Base-by-base conservation (phyloP, 441 rosid species). In the Melastoma candidum region DNA sequence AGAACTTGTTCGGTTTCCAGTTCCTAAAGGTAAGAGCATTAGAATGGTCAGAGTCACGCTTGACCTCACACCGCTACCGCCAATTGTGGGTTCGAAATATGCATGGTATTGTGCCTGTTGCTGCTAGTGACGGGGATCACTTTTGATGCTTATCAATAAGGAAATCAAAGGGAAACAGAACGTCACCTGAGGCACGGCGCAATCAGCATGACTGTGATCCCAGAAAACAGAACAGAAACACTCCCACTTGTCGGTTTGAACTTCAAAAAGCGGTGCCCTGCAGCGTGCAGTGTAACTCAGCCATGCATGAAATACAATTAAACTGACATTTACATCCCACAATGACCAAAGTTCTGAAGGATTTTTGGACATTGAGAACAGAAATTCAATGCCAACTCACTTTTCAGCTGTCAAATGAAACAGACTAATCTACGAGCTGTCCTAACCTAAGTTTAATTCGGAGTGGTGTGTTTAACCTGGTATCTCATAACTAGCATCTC, bases 181-280 rank as follows among this genome's bases (percentile, higher is more conserved):
- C 25, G 48, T 59, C 47, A 89, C 97, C 99, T 93, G 99, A 68
- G 84, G 87, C 56, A 65, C 89, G 14, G 88, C 79, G 63, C 99
- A 94, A 72, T 94, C 97, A 48, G 99, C 85, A 74, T 57, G 92
- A 26, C 62, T 46, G 44, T 96, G 92, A 69, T 94, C 89, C 99
- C 97, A 90, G 26, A 64, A 72, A 62, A 94, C 68, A 61, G 76
- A 75, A 64, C 86, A 80, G 71, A 75, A 94, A 77, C 99, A 94
- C 59, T 85, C 97, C 96, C 99, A 94, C 45, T 79, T 68, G 70
- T 82, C 85, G 57, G 86, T 82, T 71, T 94, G 99, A 66, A 81
- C 82, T 71, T 87, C 95, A 74, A 74, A 77, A 59, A 85, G 76
- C 48, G 99, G 97, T 58, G 97, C 99, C 87, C 99, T 94, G 74